phyloP scores from a whole-genome alignment of 768 basidiomycete genomes.

The Crepidotus variabilis region DNA sequence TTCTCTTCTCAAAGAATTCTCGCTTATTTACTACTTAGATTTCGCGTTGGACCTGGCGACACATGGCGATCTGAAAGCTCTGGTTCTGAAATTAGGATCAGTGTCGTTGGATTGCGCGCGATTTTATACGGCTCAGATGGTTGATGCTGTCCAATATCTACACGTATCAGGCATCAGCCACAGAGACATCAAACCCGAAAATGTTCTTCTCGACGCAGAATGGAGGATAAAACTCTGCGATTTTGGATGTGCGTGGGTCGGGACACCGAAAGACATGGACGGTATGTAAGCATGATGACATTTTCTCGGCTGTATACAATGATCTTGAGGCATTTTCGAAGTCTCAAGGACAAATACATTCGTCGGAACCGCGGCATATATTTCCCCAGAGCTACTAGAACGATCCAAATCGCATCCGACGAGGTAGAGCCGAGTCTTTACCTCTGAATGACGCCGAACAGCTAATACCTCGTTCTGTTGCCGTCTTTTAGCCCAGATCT shows the following conservation, averaged over 20 bases:
- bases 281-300: slow-evolving; percentile 33
- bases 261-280: slow-evolving; percentile 39
- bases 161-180: slow-evolving; percentile 89
- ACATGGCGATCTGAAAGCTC: slow-evolving; percentile 75
- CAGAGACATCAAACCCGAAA: slow-evolving; percentile 86
- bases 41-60: slow-evolving; percentile 75
- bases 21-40: slow-evolving; percentile 37
- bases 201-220: slow-evolving; percentile 82
- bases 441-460: slow-evolving; percentile 6
- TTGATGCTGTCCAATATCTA: slow-evolving; percentile 88
- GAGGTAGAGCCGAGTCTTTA: slow-evolving; percentile 43
- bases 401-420: slow-evolving; percentile 69
- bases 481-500: slow-evolving; percentile 71
- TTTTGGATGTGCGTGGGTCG: slow-evolving; percentile 87
- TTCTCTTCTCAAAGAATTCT: not conserved
- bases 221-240: slow-evolving; percentile 94
- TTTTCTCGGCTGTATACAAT: not conserved
- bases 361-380: slow-evolving; percentile 26
- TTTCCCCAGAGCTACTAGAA: slow-evolving; percentile 42
- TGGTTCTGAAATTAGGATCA: slow-evolving; percentile 79
- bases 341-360: slow-evolving; percentile 29
- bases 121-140: slow-evolving; percentile 87
- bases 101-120: slow-evolving; percentile 71
- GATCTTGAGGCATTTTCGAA: slow-evolving; percentile 6
- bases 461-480: slow-evolving; percentile 5